These are phyloP conservation scores for Diaporthe eres DNA, from an alignment of 2,329 filamentous ascomycete genomes.

Conservation along the genomic window DNA sequence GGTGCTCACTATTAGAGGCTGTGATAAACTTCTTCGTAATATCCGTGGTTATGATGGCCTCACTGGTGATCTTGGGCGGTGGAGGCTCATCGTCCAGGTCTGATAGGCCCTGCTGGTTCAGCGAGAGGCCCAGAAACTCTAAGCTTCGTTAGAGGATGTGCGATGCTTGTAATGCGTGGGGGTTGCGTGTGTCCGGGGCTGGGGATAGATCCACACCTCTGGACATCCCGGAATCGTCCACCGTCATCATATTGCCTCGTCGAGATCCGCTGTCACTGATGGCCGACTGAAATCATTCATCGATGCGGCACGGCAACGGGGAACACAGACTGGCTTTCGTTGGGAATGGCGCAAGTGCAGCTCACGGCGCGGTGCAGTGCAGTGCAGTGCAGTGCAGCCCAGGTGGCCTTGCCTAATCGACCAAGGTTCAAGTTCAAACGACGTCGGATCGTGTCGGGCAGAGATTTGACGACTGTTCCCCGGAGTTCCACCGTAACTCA, in stretches of 20 bases:
- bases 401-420: slow-evolving; percentile 30
- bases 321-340: not conserved
- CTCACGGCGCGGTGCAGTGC: slow-evolving; percentile 26
- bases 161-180: slow-evolving; percentile 28
- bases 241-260: slow-evolving; percentile 28
- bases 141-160: slow-evolving; percentile 39
- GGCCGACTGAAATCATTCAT: slow-evolving; percentile 21
- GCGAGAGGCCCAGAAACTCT: slow-evolving; percentile 60
- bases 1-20: slow-evolving; percentile 65
- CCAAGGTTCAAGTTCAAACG: slow-evolving; percentile 23
- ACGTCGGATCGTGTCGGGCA: slow-evolving; percentile 39
- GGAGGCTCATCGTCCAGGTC: slow-evolving; percentile 47
- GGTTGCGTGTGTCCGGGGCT: not conserved
- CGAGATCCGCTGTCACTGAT: slow-evolving; percentile 4
- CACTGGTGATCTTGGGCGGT: slow-evolving; percentile 57
- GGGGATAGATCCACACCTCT: slow-evolving; percentile 35
- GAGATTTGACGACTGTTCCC: slow-evolving; percentile 38
- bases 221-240: slow-evolving; percentile 37
- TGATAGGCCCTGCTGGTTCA: slow-evolving; percentile 51
- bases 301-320: slow-evolving; percentile 22
- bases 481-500: slow-evolving; percentile 38
- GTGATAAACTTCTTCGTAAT: slow-evolving; percentile 70
- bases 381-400: slow-evolving; percentile 20
- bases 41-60: slow-evolving; percentile 69
- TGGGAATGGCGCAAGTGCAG: slow-evolving; percentile 8